Conservation (phyloP, 805 yeast genomes). For the Kuraishia molischiana region DNA sequence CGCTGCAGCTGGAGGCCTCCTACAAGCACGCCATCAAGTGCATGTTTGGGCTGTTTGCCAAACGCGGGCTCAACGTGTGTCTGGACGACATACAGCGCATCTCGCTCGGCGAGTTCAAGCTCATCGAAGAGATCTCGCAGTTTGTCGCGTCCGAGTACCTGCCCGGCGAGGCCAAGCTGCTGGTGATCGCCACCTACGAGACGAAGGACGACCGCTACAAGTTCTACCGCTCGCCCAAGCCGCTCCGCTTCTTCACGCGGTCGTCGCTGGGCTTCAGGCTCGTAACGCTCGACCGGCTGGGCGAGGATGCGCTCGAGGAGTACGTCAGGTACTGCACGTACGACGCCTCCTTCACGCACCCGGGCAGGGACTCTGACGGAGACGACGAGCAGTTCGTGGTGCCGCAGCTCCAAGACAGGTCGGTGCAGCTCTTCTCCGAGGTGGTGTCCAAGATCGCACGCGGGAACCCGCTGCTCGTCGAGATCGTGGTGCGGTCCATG, state of each 20-base stretch:
- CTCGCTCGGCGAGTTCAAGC: conserved; percentile 20
- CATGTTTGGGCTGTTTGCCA: conserved; percentile 29
- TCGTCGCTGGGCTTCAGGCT: conserved; percentile 1
- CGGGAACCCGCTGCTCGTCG: background rate
- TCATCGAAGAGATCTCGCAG: conserved; percentile 20
- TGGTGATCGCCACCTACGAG: conserved; percentile 1
- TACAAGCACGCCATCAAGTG: conserved; percentile 31
- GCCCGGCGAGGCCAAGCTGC: conserved; percentile 4
- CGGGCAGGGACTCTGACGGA: background rate
- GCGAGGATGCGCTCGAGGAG: background rate
- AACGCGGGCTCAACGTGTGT: conserved; percentile 31
- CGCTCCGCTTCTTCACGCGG: conserved; percentile 1
- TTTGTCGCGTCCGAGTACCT: conserved; percentile 8
- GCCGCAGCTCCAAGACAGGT: background rate
- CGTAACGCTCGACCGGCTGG: background rate
- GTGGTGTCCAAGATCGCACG: background rate
- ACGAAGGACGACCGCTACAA: background rate
- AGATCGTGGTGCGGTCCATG: background rate
- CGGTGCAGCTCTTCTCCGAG: background rate
- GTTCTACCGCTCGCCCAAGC: conserved; percentile 2
- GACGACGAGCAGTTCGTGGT: background rate
- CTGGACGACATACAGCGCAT: conserved; percentile 39
- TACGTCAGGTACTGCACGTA: background rate
- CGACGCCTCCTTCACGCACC: background rate
- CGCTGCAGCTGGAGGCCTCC: conserved; percentile 25